Percentiles rank a stretch among this genome's conserved stretches.
Evolutionary conservation across 306 rosid genomes (phyloP).

Genomic region (Inga oerstediana): DNA sequence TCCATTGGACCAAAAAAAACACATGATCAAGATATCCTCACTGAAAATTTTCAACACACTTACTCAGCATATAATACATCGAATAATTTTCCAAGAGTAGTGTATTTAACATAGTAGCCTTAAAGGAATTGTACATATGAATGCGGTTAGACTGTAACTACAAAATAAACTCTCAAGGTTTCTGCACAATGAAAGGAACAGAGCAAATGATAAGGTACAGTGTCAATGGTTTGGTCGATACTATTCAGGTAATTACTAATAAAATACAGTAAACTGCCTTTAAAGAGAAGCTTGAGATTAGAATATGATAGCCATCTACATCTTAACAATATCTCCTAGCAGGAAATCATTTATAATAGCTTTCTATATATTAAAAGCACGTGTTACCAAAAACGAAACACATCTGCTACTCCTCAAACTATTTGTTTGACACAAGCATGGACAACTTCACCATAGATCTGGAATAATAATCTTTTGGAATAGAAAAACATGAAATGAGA

Average conservation of each 20-base stretch:
- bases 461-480: not conserved
- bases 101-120: not conserved
- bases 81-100: not conserved
- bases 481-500: constrained; percentile 15
- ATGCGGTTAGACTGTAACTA: not conserved
- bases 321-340: not conserved
- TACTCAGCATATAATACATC: not conserved
- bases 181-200: not conserved
- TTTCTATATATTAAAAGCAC: constrained; percentile 9
- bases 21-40: not conserved
- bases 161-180: not conserved
- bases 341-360: constrained; percentile 15
- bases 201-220: constrained; percentile 21
- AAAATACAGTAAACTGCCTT: constrained; percentile 13
- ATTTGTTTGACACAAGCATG: constrained; percentile 16
- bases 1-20: not conserved
- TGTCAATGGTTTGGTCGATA: not conserved
- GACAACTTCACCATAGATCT: not conserved
- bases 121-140: not conserved
- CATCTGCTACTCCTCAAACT: constrained; percentile 14
- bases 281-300: not conserved
- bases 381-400: not conserved
- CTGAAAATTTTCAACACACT: not conserved
- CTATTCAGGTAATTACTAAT: not conserved
- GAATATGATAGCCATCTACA: not conserved